Base-by-base conservation (phyloP, 2,329 filamentous ascomycete species). In the Cordyceps cateniannulata region DNA sequence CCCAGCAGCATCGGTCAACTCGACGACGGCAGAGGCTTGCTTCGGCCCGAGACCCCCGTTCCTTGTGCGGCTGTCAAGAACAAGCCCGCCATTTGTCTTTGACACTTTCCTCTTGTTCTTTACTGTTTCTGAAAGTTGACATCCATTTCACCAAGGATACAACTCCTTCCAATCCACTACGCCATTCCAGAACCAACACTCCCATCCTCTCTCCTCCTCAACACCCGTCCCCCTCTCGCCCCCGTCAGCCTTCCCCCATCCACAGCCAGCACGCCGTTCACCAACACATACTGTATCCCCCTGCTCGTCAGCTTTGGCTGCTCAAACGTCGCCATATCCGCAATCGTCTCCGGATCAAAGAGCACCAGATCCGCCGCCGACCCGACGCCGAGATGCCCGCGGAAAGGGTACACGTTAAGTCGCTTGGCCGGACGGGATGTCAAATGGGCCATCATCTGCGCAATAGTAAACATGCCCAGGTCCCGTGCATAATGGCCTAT, bases 351-450 rank as follows among this genome's bases (percentile, higher is more conserved):
- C 16, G 66, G 63, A n/a, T 68, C 61, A 24, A 68, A 68, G 3
- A 68, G 48, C 1, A 68, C 65, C 22, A 68, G 47, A 18, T 68
- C 66, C 16, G 66, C 66, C 20, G 66, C 66, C 9, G 66, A 67
- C 5, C 65, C 66, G 35, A 65, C 64, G 1, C 63, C 63, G 22
- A 68, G n/a, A 3, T 65, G 59, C 3, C 66, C 66, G 5, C 66
- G 63, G 45, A 63, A 61, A 2, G 66, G 66, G 18, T 67, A 67
- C 16, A 68, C 59, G 12, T 62, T 62, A 10, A 68, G 63, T 5
- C 66, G 65, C 51, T 66, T 67, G 8, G 66, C 66, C 9, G 66
- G 66, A 7, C 66, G 63, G 22, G 65, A 66, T 1, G 66, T 68
- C 20, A 68, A 51, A 42, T 67, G 66, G 3, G 66, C 64, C 44